A percentile compares a stretch with the other conserved stretches of the same genome.
These are phyloP conservation scores for Salvia miltiorrhiza DNA, from an alignment of 257 asterid genomes.

Conservation along the genomic window DNA sequence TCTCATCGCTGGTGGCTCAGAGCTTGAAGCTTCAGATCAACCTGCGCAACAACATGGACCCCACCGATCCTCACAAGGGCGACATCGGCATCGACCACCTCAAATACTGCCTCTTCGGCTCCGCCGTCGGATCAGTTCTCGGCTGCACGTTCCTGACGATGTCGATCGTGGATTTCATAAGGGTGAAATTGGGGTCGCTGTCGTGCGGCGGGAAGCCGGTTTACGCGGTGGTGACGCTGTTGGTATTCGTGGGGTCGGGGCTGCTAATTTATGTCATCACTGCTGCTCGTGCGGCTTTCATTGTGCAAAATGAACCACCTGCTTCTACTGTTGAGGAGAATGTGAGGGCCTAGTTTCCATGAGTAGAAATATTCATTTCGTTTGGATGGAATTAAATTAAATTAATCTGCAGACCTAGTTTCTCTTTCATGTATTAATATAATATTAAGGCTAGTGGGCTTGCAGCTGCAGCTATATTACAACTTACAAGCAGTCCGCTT, in stretches of 20 bases:
- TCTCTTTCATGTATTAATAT: too few species aligned
- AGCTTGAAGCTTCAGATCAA: neutral
- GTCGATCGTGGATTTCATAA: neutral
- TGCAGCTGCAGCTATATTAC: too few species aligned
- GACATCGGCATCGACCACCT: neutral
- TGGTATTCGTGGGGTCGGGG: neutral
- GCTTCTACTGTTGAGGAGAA: too few species aligned
- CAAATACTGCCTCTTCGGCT: constrained; percentile 1
- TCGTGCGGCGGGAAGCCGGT: neutral
- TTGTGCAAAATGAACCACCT: neutral
- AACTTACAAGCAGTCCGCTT: too few species aligned
- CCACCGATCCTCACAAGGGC: neutral
- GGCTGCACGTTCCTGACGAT: neutral
- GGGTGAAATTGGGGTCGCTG: neutral
- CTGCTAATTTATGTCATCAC: neutral
- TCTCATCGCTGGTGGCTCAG: neutral
- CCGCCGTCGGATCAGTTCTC: neutral
- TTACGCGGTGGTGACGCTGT: neutral
- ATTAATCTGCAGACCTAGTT: too few species aligned
- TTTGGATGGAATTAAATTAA: too few species aligned
- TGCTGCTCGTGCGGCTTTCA: neutral
- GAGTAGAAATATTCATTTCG: too few species aligned
- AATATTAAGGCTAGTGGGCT: too few species aligned
- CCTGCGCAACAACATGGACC: neutral
- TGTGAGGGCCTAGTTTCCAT: too few species aligned